Base-by-base conservation (phyloP, 2,329 filamentous ascomycete genomes). In the Cadophora gregata region DNA sequence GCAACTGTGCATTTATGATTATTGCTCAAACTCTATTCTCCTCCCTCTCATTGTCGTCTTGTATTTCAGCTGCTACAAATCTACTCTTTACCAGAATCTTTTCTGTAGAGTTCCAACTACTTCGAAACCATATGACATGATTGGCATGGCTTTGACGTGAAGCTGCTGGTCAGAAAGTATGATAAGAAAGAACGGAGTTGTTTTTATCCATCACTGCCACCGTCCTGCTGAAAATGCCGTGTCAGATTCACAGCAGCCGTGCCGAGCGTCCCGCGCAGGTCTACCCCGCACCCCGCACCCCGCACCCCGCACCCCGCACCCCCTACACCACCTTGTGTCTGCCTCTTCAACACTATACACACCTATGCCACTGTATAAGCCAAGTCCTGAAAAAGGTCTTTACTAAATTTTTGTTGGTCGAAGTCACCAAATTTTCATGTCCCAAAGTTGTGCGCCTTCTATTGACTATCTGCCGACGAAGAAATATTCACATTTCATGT, bases 131-230 rank as follows among this genome's bases (percentile, higher is more conserved):
- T n/a, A n/a, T n/a, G n/a, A n/a, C n/a, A n/a, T n/a, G n/a, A n/a
- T n/a, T n/a, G n/a, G n/a, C n/a, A n/a, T n/a, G n/a, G n/a, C n/a
- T n/a, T n/a, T n/a, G n/a, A 8, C 12, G 36, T 36, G 1, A 36
- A 29, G 19, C 3, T 36, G 0, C 29, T 21, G 8, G 8, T 12
- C 29, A 5, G 3, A 21, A 36, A n/a, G 29, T n/a, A n/a, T n/a
- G n/a, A n/a, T n/a, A n/a, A n/a, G n/a, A n/a, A n/a, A n/a, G 53
- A n/a, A 21, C 53, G 53, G 53, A 56, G 31, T 56, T 56, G 53
- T 25, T 56, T 8, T 56, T 42, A 58, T 58, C 55, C 55, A 31
- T 14, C 53, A 14, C n/a, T n/a, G 8, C 10, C 33, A 6, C 12
- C 1, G 9, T 25, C 51, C 53, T 14, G 38, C 55, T 24, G 12